Percentiles rank a stretch among this genome's conserved stretches.
Evolutionary conservation across 768 basidiomycete genomes (phyloP).

Genomic region (Glaciozyma martinii): DNA sequence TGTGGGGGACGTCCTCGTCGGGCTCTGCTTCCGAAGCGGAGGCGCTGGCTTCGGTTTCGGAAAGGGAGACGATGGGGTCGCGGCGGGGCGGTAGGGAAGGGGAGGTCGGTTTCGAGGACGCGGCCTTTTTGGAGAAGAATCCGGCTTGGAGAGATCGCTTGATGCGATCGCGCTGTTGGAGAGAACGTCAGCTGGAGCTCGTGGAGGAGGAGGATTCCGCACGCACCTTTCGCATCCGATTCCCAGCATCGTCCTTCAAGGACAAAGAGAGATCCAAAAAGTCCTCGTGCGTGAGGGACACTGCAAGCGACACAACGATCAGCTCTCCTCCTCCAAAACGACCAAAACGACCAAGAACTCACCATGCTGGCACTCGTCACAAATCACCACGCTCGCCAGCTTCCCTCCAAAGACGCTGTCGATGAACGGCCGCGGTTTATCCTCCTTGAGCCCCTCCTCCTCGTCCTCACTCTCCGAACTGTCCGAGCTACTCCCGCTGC

Average conservation of each 20-base stretch:
- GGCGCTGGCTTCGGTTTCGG: slow-evolving; percentile 10
- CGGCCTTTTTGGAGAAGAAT: slow-evolving; percentile 21
- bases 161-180: slow-evolving; percentile 25
- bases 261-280: slow-evolving; percentile 88
- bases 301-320: slow-evolving; percentile 24
- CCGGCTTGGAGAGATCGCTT: slow-evolving; percentile 23
- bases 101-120: background rate
- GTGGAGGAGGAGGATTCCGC: background rate
- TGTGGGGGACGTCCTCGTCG: slow-evolving; percentile 17
- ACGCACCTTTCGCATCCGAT: slow-evolving; percentile 53
- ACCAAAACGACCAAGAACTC: slow-evolving; percentile 17
- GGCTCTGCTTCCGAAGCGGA: slow-evolving; percentile 20
- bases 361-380: slow-evolving; percentile 85
- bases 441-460: slow-evolving; percentile 5
- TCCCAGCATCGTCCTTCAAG: slow-evolving; percentile 73
- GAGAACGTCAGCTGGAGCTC: background rate
- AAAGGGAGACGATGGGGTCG: slow-evolving; percentile 2
- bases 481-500: slow-evolving; percentile 10
- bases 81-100: background rate
- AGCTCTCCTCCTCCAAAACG: background rate
- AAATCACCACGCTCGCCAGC: slow-evolving; percentile 83
- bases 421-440: slow-evolving; percentile 50
- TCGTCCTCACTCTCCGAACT: slow-evolving; percentile 15
- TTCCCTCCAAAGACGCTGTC: slow-evolving; percentile 87
- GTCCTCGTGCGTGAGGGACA: slow-evolving; percentile 81